A percentile compares a stretch with the other conserved stretches of the same genome.
Evolutionary conservation across 2,329 filamentous ascomycete genomes (phyloP).

Genomic region (Acrocalymma vagum): DNA sequence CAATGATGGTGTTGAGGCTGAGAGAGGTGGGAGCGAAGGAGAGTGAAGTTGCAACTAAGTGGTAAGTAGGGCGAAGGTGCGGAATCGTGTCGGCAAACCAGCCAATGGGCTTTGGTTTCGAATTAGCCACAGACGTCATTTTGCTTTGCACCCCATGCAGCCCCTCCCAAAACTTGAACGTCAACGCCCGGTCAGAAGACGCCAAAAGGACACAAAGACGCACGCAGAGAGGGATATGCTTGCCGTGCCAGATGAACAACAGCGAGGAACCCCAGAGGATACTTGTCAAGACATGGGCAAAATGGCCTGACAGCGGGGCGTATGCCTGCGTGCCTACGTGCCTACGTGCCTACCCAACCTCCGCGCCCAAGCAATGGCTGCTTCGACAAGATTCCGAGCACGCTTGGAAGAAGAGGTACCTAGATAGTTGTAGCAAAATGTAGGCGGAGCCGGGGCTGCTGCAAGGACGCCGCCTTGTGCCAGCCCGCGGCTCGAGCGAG

Average conservation of each 20-base stretch:
- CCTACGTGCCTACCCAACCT: no score
- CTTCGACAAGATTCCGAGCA: no score
- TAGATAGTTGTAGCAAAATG: no score
- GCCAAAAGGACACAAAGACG: no score
- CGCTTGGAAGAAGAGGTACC: no score
- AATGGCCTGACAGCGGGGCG: no score
- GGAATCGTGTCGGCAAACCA: no score
- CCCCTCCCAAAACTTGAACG: constrained; percentile 19
- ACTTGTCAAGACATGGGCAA: neutral
- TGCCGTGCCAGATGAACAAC: constrained; percentile 13
- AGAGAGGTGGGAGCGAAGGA: neutral
- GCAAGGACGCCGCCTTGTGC: no score
- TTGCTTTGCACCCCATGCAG: constrained; percentile 1
- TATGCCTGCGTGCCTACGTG: no score
- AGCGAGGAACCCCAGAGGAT: constrained; percentile 6
- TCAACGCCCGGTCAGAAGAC: constrained; percentile 22
- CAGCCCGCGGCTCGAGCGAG: no score
- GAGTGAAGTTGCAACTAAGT: neutral
- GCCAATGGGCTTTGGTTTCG: constrained; percentile 6
- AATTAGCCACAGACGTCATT: constrained; percentile 34
- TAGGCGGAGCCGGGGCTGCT: no score
- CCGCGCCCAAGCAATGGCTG: no score
- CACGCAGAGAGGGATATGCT: constrained; percentile 36
- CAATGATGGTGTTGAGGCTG: constrained; percentile 6
- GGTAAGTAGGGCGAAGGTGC: neutral